Evolutionary conservation across 768 basidiomycete species (phyloP).

Genomic region (Lentinula raphanica): DNA sequence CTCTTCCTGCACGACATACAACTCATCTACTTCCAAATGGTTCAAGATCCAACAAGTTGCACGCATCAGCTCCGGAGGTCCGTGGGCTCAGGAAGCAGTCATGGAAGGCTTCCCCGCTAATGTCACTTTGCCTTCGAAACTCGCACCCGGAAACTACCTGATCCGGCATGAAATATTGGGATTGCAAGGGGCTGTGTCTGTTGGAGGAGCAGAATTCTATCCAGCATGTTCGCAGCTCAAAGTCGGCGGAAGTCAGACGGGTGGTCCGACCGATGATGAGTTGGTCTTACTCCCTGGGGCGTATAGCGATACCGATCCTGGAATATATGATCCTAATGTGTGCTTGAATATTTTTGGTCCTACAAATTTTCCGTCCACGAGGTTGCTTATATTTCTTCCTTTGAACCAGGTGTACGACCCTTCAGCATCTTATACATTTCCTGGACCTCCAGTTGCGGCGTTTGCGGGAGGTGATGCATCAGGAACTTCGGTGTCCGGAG

Average conservation of each 20-base stretch:
- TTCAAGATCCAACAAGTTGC: conserved; percentile 43
- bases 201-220: conserved; percentile 77
- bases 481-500: background rate
- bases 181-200: conserved; percentile 50
- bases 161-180: conserved; percentile 79
- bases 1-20: conserved; percentile 32
- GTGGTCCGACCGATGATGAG: conserved; percentile 38
- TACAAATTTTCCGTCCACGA: background rate
- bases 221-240: conserved; percentile 60
- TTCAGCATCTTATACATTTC: conserved; percentile 24
- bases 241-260: conserved; percentile 50
- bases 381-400: background rate
- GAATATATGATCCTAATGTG: conserved; percentile 44
- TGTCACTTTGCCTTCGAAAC: conserved; percentile 40
- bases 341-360: background rate
- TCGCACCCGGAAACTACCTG: conserved; percentile 68
- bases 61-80: conserved; percentile 20
- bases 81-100: conserved; percentile 51
- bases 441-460: conserved; percentile 31
- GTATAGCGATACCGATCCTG: conserved; percentile 66
- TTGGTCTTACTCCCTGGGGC: conserved; percentile 69
- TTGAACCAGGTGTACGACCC: conserved; percentile 11
- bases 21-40: conserved; percentile 37
- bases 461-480: conserved; percentile 1
- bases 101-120: conserved; percentile 36